Conservation (phyloP, 176 grass and related monocot species). For the Secale cereale region DNA sequence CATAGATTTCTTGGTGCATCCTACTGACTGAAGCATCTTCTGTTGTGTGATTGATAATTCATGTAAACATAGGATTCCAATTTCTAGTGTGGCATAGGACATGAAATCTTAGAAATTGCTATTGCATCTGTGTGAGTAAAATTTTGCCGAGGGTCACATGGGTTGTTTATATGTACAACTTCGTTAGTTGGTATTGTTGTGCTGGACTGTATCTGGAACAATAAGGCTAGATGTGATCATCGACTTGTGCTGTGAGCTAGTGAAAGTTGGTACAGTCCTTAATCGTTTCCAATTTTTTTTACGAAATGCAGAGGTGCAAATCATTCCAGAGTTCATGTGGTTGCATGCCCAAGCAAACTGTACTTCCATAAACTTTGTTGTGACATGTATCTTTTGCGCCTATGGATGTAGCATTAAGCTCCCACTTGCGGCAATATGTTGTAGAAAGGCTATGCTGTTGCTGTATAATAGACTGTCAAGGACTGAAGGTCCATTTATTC, state of each 20-base stretch:
- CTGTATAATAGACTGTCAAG: background rate
- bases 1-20: background rate
- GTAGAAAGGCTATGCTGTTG: background rate
- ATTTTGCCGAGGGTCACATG: background rate
- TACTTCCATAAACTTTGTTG: background rate
- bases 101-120: background rate
- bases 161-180: conserved; percentile 6
- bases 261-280: conserved; percentile 15
- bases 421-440: conserved; percentile 3
- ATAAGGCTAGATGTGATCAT: background rate
- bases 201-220: background rate
- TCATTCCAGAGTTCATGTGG: background rate
- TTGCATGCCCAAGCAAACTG: background rate
- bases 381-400: background rate
- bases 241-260: background rate
- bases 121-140: background rate
- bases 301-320: background rate
- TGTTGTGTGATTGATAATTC: background rate
- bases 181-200: background rate
- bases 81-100: background rate
- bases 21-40: background rate
- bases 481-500: background rate
- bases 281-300: background rate
- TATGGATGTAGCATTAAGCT: conserved; percentile 1
- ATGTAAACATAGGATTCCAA: background rate